Conservation (phyloP, 345 rosid species). For the Populus simonii region DNA sequence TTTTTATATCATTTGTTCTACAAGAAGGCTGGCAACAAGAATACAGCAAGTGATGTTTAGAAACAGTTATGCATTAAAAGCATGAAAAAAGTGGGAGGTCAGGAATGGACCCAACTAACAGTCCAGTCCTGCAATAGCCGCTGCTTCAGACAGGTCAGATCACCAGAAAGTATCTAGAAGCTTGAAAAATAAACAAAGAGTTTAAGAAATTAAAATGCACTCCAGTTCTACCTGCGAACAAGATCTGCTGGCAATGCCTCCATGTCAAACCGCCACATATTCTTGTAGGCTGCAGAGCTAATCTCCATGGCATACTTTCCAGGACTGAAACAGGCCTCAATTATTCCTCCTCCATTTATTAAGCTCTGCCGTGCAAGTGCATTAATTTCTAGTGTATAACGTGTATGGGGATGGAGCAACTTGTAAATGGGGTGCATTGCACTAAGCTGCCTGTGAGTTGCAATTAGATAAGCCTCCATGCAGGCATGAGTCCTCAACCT, state of each 20-base stretch:
- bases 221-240: slow-evolving; percentile 53
- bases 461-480: slow-evolving; percentile 90
- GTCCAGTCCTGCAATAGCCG: too few relatives aligned
- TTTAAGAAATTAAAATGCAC: neutral
- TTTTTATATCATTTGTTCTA: neutral
- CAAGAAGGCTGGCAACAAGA: neutral
- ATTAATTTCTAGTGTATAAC: slow-evolving; percentile 86
- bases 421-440: slow-evolving; percentile 81
- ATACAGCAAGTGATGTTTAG: neutral
- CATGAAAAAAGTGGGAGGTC: neutral
- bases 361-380: slow-evolving; percentile 87
- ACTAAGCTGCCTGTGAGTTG: slow-evolving; percentile 83
- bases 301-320: slow-evolving; percentile 81
- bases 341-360: slow-evolving; percentile 88
- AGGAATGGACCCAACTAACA: too few relatives aligned
- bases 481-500: slow-evolving; percentile 94
- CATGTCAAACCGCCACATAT: slow-evolving; percentile 80
- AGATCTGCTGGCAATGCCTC: slow-evolving; percentile 97
- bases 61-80: neutral
- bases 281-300: slow-evolving; percentile 88
- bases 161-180: neutral
- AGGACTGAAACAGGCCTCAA: slow-evolving; percentile 80
- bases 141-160: too few relatives aligned
- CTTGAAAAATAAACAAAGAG: neutral
- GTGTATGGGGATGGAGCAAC: slow-evolving; percentile 88